Evolutionary conservation across 257 asterid species (phyloP), one percentile per base, ranked within the genome.

Genomic region (Asclepias syriaca): DNA sequence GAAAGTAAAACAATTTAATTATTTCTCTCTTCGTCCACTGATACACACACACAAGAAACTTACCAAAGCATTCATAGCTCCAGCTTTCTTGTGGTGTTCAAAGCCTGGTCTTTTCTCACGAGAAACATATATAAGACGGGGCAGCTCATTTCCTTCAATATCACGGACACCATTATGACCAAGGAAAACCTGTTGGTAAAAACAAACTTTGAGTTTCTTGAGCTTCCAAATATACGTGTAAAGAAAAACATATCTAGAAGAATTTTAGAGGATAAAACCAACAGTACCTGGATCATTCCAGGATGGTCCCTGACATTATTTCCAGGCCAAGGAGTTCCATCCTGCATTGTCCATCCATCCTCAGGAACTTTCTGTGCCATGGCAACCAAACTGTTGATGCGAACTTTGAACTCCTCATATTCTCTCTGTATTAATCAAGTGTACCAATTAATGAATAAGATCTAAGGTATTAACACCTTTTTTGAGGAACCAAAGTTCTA

Each of bases 301-400:
- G 98, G 98, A 80, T 93, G 98, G 84, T 93, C 98, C 87, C 98
- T 83, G 80, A 93, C 96, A 74, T 84, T 88, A 70, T 93, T 93
- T 80, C 98, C 98, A 0, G 98, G 98, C 98, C 98, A 93, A 16
- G 89, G 96, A 72, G 98, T 93, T 37, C 98, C 97, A 50, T 93
- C 98, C 84, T 93, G 98, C 98, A 93, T 93, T 43, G 98, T 93
- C 98, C 98, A 93, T 72, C 98, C 98, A 27, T 93, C 98, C 74
- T 93, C 98, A 0, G 98, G 98, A 79, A 90, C 98, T 89, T 93
- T 93, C 77, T 83, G 91, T 22, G 98, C 93, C 85, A 80, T 87
- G 72, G 98, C 82, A 85, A 90, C 98, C 68, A 93, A 80, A 54
- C 90, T 96, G 74, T 93, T 93, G 75, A 93, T 86, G 73, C 96